A percentile compares a stretch with the other conserved stretches of the same genome.
These are phyloP conservation scores for Asterionellopsis glacialis DNA, from an alignment of 108 stramenopile species.

Conservation along the genomic window DNA sequence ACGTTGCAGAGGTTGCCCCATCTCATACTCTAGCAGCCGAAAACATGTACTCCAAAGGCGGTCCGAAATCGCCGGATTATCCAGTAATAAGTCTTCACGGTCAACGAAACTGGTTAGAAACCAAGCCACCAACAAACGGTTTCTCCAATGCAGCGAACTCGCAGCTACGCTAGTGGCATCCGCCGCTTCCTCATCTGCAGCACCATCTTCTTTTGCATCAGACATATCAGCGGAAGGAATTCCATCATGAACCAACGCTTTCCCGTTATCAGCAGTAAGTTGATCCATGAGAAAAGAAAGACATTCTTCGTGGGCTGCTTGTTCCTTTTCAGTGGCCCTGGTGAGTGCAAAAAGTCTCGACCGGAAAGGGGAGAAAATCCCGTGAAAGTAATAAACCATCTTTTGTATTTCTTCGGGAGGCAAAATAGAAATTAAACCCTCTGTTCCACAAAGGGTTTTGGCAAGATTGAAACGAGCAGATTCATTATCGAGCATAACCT, in stretches of 20 bases:
- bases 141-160: slow-evolving; percentile 63
- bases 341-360: slow-evolving; percentile 59
- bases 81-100: slow-evolving; percentile 41
- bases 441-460: slow-evolving; percentile 61
- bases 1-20: slow-evolving; percentile 78
- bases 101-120: slow-evolving; percentile 66
- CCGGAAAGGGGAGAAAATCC: slow-evolving; percentile 68
- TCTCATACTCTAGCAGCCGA: slow-evolving; percentile 65
- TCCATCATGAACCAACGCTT: too few relatives aligned
- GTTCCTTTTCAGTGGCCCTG: slow-evolving; percentile 37
- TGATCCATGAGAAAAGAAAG: slow-evolving; percentile 53
- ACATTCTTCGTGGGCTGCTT: slow-evolving; percentile 40
- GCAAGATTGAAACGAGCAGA: slow-evolving; percentile 51
- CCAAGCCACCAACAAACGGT: slow-evolving; percentile 75
- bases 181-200: slow-evolving; percentile 26
- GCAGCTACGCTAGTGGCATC: not conserved
- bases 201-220: slow-evolving; percentile 17
- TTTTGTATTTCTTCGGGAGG: slow-evolving; percentile 85
- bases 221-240: too few relatives aligned
- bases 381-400: slow-evolving; percentile 73
- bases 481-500: slow-evolving; percentile 45
- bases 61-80: slow-evolving; percentile 17
- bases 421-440: slow-evolving; percentile 56
- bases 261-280: slow-evolving; percentile 21
- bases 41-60: slow-evolving; percentile 63